Percentiles rank a stretch among this genome's conserved stretches.
Conservation (phyloP, 2,329 filamentous ascomycete species). For the Dothideomycetes sp. region DNA sequence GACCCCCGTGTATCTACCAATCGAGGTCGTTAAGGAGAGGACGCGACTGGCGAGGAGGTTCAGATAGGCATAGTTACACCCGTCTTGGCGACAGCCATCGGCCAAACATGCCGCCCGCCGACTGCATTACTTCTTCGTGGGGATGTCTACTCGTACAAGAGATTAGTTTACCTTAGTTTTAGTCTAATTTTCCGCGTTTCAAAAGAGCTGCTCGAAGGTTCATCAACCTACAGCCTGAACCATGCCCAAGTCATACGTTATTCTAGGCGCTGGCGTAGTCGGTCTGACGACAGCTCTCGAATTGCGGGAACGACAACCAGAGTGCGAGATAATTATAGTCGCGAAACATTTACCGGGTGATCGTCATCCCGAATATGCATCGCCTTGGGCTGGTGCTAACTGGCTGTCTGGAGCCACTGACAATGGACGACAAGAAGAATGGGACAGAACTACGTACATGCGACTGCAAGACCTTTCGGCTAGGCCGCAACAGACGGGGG, state of each 20-base stretch:
- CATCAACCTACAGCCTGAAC: no score
- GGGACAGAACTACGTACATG: not conserved
- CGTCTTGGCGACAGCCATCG: no score
- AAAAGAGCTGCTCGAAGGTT: no score
- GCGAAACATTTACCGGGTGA: constrained; percentile 84
- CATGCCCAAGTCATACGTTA: constrained; percentile 23
- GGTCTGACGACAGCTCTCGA: constrained; percentile 51
- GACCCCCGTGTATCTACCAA: no score
- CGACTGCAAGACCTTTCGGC: not conserved
- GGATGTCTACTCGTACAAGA: no score
- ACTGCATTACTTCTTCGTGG: no score
- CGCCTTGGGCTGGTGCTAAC: constrained; percentile 76
- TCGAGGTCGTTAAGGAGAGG: no score
- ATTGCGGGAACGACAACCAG: constrained; percentile 24
- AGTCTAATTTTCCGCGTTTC: no score
- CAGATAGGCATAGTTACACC: no score
- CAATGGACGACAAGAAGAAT: constrained; percentile 4
- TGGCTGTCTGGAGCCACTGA: constrained; percentile 55
- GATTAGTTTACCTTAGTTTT: no score
- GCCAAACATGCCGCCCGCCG: no score
- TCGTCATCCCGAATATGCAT: constrained; percentile 75
- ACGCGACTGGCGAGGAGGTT: no score
- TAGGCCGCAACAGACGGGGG: not conserved
- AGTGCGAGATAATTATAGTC: constrained; percentile 52
- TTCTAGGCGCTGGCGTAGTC: constrained; percentile 41